Percentiles rank a stretch among this genome's conserved stretches.
Evolutionary conservation across 495 filamentous ascomycete genomes (phyloP).

Genomic region (Bombardia bombarda): DNA sequence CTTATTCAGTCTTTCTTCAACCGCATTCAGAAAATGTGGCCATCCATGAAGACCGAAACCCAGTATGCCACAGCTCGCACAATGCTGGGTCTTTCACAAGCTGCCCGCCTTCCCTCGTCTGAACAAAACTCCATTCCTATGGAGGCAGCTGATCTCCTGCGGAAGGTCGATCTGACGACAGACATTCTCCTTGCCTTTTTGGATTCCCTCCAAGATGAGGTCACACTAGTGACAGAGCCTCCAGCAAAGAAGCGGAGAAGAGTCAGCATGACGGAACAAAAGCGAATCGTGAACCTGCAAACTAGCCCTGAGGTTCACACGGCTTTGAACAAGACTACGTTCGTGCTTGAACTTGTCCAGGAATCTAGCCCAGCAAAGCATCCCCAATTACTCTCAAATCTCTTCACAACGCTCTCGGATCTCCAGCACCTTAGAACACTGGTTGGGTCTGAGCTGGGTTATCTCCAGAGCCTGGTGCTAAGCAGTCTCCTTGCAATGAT

Average conservation of each 20-base stretch:
- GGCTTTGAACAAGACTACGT: constrained; percentile 64
- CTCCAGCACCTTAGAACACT: constrained; percentile 70
- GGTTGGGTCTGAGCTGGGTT: constrained; percentile 68
- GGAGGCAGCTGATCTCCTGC: constrained; percentile 59
- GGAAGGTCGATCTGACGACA: constrained; percentile 59
- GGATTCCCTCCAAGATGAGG: constrained; percentile 57
- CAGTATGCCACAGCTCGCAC: constrained; percentile 50
- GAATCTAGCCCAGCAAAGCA: constrained; percentile 62
- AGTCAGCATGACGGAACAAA: constrained; percentile 57
- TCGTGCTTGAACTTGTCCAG: constrained; percentile 84
- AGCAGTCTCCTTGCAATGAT: constrained; percentile 72
- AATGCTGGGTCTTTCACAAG: constrained; percentile 43
- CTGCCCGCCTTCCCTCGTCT: constrained; percentile 9
- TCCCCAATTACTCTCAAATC: constrained; percentile 60
- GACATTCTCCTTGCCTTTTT: constrained; percentile 61
- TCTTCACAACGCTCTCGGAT: constrained; percentile 78
- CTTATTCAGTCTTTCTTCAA: constrained; percentile 55
- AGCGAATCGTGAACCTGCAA: constrained; percentile 26
- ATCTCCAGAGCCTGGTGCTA: constrained; percentile 73
- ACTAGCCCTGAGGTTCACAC: constrained; percentile 45
- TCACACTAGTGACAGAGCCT: constrained; percentile 51
- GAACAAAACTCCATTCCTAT: constrained; percentile 28
- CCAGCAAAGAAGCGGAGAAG: constrained; percentile 69
- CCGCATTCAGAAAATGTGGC: constrained; percentile 62
- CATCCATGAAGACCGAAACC: constrained; percentile 54